Evolutionary conservation across 805 yeast species (phyloP), one percentile per base, ranked within the genome.

Genomic region (Sugiyamaella boreocaroliniensis): DNA sequence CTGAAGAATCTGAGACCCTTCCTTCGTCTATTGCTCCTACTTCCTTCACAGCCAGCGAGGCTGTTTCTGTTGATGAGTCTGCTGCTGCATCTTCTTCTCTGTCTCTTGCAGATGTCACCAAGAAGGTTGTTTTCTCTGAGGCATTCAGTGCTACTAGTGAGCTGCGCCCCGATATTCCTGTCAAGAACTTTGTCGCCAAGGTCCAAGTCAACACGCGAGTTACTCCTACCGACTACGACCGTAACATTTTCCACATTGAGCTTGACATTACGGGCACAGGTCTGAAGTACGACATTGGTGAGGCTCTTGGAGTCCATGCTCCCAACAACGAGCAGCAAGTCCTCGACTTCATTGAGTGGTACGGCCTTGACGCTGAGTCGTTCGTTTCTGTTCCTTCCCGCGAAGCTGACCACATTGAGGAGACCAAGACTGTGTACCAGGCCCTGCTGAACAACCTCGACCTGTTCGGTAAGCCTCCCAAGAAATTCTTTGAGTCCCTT

Each of bases 221-320:
- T 57, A 92, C 98, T 16, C 97, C 98, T 5, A 65, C 63, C 40
- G 90, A 87, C 63, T 92, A 92, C 71, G 88, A 87, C 57, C 87
- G 98, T 74, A 86, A 92, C 71, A 90, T 92, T 63, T 92, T 92
- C 88, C 96, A 92, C 67, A 85, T 92, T 61, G 98, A 92, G 72
- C 89, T 92, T 61, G 98, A 92, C 67, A 80, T 84, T 65, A 71
- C 89, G 45, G 95, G 95, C 50, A 89, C 97, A 40, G 97, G 95
- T 22, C 76, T 92, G 66, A 87, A 81, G 48, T 92, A 92, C 68
- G 93, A 84, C 58, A 89, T 92, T 65, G 98, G 98, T 68, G 98
- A 92, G 76, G 97, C 98, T 18, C 79, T 92, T 55, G 98, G 98
- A 64, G 80, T 92, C 55, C 97, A 92, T 64, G 97, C 96, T 47